These are phyloP conservation scores for Rubroboletus satanas DNA, from an alignment of 768 basidiomycete genomes.

Conservation along the genomic window DNA sequence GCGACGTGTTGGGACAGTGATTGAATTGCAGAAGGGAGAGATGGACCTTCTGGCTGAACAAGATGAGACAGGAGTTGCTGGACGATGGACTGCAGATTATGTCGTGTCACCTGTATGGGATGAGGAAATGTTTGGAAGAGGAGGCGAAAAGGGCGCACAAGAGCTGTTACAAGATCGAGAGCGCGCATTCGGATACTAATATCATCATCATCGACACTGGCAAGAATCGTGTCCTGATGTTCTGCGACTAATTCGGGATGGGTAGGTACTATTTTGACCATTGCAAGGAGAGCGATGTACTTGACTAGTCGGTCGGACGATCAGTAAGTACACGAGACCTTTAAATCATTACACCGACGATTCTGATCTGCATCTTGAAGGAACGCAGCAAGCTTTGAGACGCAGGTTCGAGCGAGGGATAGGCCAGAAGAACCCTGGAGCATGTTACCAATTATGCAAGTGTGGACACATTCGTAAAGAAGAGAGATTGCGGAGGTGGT, in stretches of 20 bases:
- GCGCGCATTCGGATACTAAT: slow-evolving; percentile 96
- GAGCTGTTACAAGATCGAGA: slow-evolving; percentile 87
- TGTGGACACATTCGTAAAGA: slow-evolving; percentile 96
- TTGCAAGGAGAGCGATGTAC: slow-evolving; percentile 91
- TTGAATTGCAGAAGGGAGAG: slow-evolving; percentile 55
- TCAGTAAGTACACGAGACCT: slow-evolving; percentile 13
- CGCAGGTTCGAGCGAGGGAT: slow-evolving; percentile 79
- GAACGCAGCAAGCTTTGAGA: slow-evolving; percentile 90
- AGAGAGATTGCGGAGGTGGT: slow-evolving; percentile 95
- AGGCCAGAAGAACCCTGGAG: slow-evolving; percentile 74
- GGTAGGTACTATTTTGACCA: slow-evolving; percentile 93
- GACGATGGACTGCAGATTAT: slow-evolving; percentile 85
- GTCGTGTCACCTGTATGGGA: slow-evolving; percentile 61
- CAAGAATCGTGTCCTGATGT: slow-evolving; percentile 87
- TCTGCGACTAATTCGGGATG: slow-evolving; percentile 87
- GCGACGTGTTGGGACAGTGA: slow-evolving; percentile 51
- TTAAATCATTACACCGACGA: slow-evolving; percentile 49
- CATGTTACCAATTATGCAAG: slow-evolving; percentile 97
- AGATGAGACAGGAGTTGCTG: slow-evolving; percentile 89
- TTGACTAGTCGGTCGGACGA: slow-evolving; percentile 61
- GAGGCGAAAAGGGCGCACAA: slow-evolving; percentile 50
- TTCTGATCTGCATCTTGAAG: slow-evolving; percentile 94
- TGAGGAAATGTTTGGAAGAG: not conserved
- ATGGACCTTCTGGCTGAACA: slow-evolving; percentile 51
- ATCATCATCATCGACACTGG: slow-evolving; percentile 89